Conservation (phyloP, 768 basidiomycete genomes). For the Suillus luteus region DNA sequence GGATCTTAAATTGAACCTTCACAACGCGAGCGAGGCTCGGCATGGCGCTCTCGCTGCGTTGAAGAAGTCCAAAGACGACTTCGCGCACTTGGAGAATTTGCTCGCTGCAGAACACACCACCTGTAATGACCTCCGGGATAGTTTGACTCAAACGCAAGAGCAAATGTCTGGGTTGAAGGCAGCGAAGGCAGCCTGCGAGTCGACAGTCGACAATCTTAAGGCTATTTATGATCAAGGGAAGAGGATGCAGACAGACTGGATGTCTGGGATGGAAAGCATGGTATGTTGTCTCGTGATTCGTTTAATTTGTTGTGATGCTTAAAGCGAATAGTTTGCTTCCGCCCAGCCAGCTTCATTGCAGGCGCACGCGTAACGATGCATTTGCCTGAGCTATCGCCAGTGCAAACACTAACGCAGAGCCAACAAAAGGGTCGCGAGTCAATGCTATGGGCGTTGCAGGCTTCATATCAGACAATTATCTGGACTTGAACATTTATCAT, state of each 20-base stretch:
- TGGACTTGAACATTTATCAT: background rate
- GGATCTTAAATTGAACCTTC: background rate
- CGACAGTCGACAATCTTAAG: constrained; percentile 38
- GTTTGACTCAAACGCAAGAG: constrained; percentile 32
- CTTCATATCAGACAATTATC: background rate
- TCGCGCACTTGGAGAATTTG: background rate
- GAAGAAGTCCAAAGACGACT: background rate
- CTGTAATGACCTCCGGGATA: constrained; percentile 6
- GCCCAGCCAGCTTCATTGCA: background rate
- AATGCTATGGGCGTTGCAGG: background rate
- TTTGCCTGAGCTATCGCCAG: background rate
- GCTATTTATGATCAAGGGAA: constrained; percentile 33
- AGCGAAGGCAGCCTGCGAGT: constrained; percentile 38
- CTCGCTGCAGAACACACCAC: background rate
- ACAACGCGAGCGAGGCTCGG: background rate
- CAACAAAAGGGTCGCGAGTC: background rate
- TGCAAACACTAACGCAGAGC: background rate
- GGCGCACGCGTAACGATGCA: background rate
- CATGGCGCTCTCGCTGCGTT: background rate
- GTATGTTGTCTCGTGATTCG: constrained; percentile 27
- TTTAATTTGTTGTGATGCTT: background rate
- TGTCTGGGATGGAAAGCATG: constrained; percentile 40
- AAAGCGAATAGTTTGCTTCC: constrained; percentile 4
- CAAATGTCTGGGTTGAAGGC: constrained; percentile 33
- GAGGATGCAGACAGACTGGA: constrained; percentile 35